phyloP scores from a whole-genome alignment of 495 filamentous ascomycete species.

The Aspergillus bertholletiae region DNA sequence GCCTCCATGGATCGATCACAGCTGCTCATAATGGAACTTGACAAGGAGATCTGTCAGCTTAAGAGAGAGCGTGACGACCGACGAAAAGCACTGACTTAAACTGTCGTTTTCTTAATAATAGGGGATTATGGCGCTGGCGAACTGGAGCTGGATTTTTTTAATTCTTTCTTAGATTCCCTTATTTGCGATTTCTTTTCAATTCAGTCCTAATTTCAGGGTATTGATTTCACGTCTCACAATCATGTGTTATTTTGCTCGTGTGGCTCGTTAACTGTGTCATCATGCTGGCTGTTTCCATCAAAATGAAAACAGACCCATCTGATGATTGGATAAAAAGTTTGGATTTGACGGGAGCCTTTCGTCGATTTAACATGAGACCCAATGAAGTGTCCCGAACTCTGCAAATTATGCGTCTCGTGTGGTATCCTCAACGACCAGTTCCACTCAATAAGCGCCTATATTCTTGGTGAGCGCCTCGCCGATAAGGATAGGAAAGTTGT shows the following conservation, averaged over 20 bases:
- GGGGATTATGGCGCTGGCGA: neutral
- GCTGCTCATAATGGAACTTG: slow-evolving; percentile 57
- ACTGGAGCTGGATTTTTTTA: slow-evolving; percentile 7
- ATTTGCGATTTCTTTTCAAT: slow-evolving; percentile 9
- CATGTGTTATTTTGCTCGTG: slow-evolving; percentile 12
- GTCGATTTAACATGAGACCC: slow-evolving; percentile 23
- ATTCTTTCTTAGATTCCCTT: slow-evolving; percentile 15
- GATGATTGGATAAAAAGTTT: slow-evolving; percentile 24
- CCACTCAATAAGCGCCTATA: slow-evolving; percentile 37
- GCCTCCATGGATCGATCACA: slow-evolving; percentile 79
- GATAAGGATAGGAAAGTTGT: slow-evolving; percentile 11
- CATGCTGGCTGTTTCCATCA: slow-evolving; percentile 32
- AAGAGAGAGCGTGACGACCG: slow-evolving; percentile 38
- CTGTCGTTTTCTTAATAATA: slow-evolving; percentile 14
- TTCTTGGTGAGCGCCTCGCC: slow-evolving; percentile 19
- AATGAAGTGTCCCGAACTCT: slow-evolving; percentile 23
- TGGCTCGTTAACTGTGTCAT: slow-evolving; percentile 25
- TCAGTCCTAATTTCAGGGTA: slow-evolving; percentile 12
- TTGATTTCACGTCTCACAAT: slow-evolving; percentile 35
- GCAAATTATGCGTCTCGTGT: slow-evolving; percentile 8
- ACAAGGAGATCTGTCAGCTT: slow-evolving; percentile 58
- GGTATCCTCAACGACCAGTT: slow-evolving; percentile 24
- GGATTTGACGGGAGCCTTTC: slow-evolving; percentile 7
- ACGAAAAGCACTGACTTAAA: slow-evolving; percentile 25
- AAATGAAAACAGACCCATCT: slow-evolving; percentile 19